These are phyloP conservation scores for Ichthyophthirius multifiliis DNA, from an alignment of 169 alveolate genomes.

Conservation along the genomic window DNA sequence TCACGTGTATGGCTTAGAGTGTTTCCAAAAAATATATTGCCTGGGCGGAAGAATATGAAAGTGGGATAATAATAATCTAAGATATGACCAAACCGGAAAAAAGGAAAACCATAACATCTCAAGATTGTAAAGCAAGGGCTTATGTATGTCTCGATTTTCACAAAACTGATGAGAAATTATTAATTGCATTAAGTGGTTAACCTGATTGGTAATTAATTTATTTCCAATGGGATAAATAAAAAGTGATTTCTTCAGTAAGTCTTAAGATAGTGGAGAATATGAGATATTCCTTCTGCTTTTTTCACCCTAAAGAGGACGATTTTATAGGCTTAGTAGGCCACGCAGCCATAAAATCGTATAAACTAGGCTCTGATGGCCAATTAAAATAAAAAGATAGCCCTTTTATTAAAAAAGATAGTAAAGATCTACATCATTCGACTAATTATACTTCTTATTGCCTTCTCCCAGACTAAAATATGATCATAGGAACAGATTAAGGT, in stretches of 20 bases:
- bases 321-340: slow-evolving; percentile 52
- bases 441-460: slow-evolving; percentile 56
- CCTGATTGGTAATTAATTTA: slow-evolving; percentile 32
- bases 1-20: slow-evolving; percentile 6
- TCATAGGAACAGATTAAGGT: slow-evolving; percentile 87
- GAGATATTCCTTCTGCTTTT: slow-evolving; percentile 26
- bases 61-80: background rate
- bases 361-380: slow-evolving; percentile 45
- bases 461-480: slow-evolving; percentile 61
- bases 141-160: slow-evolving; percentile 50
- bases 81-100: background rate
- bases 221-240: background rate
- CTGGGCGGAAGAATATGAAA: background rate
- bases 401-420: slow-evolving; percentile 60
- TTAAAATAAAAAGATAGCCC: slow-evolving; percentile 46
- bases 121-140: slow-evolving; percentile 18
- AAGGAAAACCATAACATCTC: slow-evolving; percentile 16
- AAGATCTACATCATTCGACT: slow-evolving; percentile 50
- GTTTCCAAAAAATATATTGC: background rate
- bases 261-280: background rate
- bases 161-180: slow-evolving; percentile 39
- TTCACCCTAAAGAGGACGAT: slow-evolving; percentile 51
- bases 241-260: background rate
- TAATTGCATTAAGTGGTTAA: slow-evolving; percentile 53
- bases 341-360: slow-evolving; percentile 58